Percentiles rank a stretch among this genome's conserved stretches.
phyloP scores from a whole-genome alignment of 345 rosid species.

The Punica granatum region DNA sequence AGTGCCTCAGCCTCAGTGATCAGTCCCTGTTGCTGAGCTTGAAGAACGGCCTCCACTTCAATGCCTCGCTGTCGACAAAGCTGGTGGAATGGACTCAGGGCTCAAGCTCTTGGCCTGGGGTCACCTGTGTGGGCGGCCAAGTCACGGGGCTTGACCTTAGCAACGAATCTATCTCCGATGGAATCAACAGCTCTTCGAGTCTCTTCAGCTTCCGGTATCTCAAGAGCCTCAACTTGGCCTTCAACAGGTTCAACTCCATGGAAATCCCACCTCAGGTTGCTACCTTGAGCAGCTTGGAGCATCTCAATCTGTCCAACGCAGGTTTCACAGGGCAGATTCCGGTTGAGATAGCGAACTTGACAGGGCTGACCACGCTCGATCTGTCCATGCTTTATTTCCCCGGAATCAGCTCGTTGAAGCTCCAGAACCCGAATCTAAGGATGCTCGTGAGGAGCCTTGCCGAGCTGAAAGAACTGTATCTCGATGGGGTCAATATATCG shows the following conservation, averaged over 20 bases:
- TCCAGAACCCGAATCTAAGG: slow-evolving; percentile 25
- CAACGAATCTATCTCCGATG: slow-evolving; percentile 20
- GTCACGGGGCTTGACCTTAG: slow-evolving; percentile 38
- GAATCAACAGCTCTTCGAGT: slow-evolving; percentile 21
- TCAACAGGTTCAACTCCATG: slow-evolving; percentile 21
- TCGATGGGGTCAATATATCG: slow-evolving; percentile 23
- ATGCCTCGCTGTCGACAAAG: background rate
- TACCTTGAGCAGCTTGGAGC: slow-evolving; percentile 19
- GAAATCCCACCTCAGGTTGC: slow-evolving; percentile 23
- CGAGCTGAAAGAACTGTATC: slow-evolving; percentile 28
- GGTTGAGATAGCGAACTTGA: slow-evolving; percentile 22
- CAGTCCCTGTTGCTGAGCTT: slow-evolving; percentile 32
- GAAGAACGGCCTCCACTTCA: slow-evolving; percentile 17
- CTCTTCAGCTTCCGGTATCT: slow-evolving; percentile 35
- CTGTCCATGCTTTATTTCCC: slow-evolving; percentile 14
- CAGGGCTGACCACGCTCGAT: slow-evolving; percentile 34
- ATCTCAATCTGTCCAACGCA: slow-evolving; percentile 28
- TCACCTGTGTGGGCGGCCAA: slow-evolving; percentile 26
- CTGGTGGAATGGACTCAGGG: slow-evolving; percentile 23
- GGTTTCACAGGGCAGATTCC: slow-evolving; percentile 33
- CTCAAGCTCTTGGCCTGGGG: slow-evolving; percentile 35
- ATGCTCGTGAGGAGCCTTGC: slow-evolving; percentile 19
- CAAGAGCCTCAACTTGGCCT: slow-evolving; percentile 29
- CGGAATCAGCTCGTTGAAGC: slow-evolving; percentile 1
- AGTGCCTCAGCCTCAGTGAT: slow-evolving; percentile 30